Base-by-base conservation (phyloP, 352 stramenopile genomes). In the Phytophthora melonis region DNA sequence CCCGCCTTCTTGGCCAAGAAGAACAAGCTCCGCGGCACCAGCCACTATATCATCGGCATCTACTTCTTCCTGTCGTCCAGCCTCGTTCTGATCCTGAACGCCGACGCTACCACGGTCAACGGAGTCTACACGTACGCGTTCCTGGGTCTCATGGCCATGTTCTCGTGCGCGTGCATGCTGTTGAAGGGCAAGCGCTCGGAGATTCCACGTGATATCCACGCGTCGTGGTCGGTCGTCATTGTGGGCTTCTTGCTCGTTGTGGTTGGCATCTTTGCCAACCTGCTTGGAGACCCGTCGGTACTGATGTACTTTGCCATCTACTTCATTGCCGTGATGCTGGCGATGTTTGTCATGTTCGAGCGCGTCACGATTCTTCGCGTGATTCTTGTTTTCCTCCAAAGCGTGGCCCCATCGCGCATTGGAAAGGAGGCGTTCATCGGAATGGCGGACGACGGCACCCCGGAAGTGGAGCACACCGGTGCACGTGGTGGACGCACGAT, bases 41-140 rank as follows among this genome's bases (percentile, higher is more conserved):
- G 81, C 72, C 88, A 95, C 81, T 84, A 80, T 73, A 93, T 92
- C 65, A 92, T 92, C 55, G 70, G 86, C 19, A 25, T 61, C 1
- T 95, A 89, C 76, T 93, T 93, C 55, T 14, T 84, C 8, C 30
- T 94, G n/a, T 73, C 72, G n/a, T n/a, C n/a, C n/a, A n/a, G n/a
- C n/a, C n/a, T n/a, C n/a, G n/a, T n/a, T n/a, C n/a, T n/a, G n/a
- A 5, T 79, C 89, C 16, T 95, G 5, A 72, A 95, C 50, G 87
- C 84, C 30, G 78, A 97, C 53, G 84, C 91, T 6, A 81, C 69
- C 5, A 86, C 78, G 13, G 74, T 97, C 7, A 79, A 81, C 11
- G 89, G 89, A 13, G 92, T 97, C n/a, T 97, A 95, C 68, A 92
- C 85, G 45, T 94, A 92, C 64, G 83, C 91, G 23, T 97, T 97